These are phyloP conservation scores for Rossbeevera mucosa DNA, from an alignment of 768 basidiomycete genomes.

Conservation along the genomic window DNA sequence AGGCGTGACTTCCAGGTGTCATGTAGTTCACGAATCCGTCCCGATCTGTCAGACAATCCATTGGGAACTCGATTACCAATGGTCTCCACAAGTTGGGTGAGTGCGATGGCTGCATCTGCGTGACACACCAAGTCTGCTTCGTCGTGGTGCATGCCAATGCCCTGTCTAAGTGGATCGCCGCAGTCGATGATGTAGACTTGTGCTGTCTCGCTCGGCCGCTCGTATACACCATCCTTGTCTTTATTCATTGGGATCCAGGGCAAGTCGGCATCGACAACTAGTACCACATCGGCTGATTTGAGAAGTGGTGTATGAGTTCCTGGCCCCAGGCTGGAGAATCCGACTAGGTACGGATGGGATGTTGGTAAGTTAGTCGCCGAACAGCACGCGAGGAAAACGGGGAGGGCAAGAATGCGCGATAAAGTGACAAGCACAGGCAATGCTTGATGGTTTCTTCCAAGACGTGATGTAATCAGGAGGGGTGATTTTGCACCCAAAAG, in stretches of 20 bases:
- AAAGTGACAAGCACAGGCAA: conserved; percentile 44
- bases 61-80: conserved; percentile 11
- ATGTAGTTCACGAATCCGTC: conserved; percentile 20
- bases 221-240: conserved; percentile 24
- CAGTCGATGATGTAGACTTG: conserved; percentile 58
- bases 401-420: conserved; percentile 49
- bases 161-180: conserved; percentile 55
- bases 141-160: conserved; percentile 44
- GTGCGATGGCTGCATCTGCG: conserved; percentile 50
- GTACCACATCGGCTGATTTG: conserved; percentile 53
- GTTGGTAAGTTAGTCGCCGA: conserved; percentile 51
- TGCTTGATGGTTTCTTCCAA: conserved; percentile 52
- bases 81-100: conserved; percentile 42
- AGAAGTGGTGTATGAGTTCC: conserved; percentile 46
- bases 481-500: conserved; percentile 49
- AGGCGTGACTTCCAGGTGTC: conserved; percentile 25
- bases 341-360: conserved; percentile 52
- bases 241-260: conserved; percentile 59
- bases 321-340: conserved; percentile 45
- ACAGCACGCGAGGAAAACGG: conserved; percentile 49
- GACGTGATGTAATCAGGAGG: conserved; percentile 59
- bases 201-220: conserved; percentile 38
- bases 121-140: conserved; percentile 55
- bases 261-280: conserved; percentile 61
- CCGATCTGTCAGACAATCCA: conserved; percentile 9